These are phyloP conservation scores for Alternaria triticimaculans DNA, from an alignment of 2,329 filamentous ascomycete genomes.

Conservation along the genomic window DNA sequence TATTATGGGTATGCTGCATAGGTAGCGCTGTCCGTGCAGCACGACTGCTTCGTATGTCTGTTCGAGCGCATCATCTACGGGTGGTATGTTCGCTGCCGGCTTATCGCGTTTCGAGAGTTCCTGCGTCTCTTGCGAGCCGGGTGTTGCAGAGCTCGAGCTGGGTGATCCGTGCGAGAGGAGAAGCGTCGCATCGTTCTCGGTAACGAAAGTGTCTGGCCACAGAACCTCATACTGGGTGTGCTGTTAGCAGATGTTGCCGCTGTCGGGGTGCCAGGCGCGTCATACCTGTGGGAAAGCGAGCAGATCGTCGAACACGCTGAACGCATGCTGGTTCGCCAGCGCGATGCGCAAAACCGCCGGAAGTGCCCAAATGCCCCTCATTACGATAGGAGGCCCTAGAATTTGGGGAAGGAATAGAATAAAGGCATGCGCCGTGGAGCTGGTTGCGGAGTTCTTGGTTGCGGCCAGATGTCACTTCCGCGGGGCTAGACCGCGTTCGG, in stretches of 20 bases:
- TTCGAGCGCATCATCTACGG: constrained; percentile 36
- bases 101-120: constrained; percentile 44
- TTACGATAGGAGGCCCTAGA: not conserved
- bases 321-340: constrained; percentile 64
- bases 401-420: constrained; percentile 1
- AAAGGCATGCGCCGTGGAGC: constrained; percentile 16
- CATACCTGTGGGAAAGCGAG: constrained; percentile 84
- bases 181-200: constrained; percentile 71
- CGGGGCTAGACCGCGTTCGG: constrained; percentile 15
- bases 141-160: constrained; percentile 34
- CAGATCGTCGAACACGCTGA: constrained; percentile 88
- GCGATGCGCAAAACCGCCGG: constrained; percentile 56
- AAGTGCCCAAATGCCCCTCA: constrained; percentile 58
- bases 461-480: constrained; percentile 44
- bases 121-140: constrained; percentile 44
- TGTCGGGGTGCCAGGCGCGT: constrained; percentile 1
- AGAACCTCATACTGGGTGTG: constrained; percentile 74
- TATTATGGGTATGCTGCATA: constrained; percentile 83
- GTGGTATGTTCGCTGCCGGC: constrained; percentile 16
- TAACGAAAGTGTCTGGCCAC: constrained; percentile 75
- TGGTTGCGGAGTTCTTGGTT: constrained; percentile 24
- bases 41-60: constrained; percentile 75
- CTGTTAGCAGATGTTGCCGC: constrained; percentile 14
- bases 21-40: constrained; percentile 72
- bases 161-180: constrained; percentile 55